Base-by-base conservation (phyloP, 2,329 filamentous ascomycete genomes). In the Trichophyton mentagrophytes region DNA sequence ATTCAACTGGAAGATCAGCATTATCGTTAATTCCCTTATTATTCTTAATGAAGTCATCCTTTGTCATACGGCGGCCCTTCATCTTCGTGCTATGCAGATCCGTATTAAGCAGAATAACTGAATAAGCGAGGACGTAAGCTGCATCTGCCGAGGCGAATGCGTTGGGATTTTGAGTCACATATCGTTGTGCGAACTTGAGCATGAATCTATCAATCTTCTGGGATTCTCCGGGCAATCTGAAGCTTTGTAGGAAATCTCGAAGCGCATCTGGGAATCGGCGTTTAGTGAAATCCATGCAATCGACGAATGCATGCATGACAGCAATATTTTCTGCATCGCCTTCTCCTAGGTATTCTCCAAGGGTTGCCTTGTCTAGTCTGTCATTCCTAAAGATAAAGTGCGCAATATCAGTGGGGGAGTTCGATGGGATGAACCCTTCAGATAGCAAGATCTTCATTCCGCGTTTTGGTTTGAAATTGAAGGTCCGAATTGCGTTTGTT, bases 181-280 rank as follows among this genome's bases (percentile, higher is more conserved):
- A 99, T 63, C 92, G 86, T 73, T 97, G 92, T 8, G 93, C 93
- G 75, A 97, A 99, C 73, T 99, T 99, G 66, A 99, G 78, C 93
- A 99, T 97, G 75, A 97, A 95, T 56, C 93, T 89, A 83, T 99
- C 93, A 66, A 99, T 99, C 78, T 99, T 99, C 71, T 99, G 93
- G 0, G 91, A 91, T 74, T 99, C 93, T 63, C 93, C 93, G 0
- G 93, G 93, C 13, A 99, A 78, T 64, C 93, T 87, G 78, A 99
- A 99, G 30, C 90, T 88, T 72, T 99, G 93, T 11, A 99, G 78
- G 69, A 99, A 99, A 62, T 90, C 86, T 42, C 93, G 85, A 27
- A 99, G 77, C 13, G 93, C 87, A 73, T 96, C 92, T 5, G 96
- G 92, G 67, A 99, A 99, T 1, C 91, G 86, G 60, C 86, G 89